phyloP scores from a whole-genome alignment of 2,329 filamentous ascomycete genomes.

The Penicillium corylophilum region DNA sequence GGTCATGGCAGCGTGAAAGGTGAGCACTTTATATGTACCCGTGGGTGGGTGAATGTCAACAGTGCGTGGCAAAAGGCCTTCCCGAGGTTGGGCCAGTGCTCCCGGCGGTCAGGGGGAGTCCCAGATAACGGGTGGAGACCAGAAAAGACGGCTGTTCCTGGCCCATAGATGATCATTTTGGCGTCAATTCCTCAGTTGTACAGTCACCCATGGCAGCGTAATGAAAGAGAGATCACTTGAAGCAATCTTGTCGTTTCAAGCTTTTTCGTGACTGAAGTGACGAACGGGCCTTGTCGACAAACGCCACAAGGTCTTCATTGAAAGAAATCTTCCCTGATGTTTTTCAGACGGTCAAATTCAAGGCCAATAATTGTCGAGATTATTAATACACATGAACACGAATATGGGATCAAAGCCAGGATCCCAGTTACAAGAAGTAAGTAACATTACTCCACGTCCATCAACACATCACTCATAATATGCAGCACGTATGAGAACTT shows the following conservation, averaged over 20 bases:
- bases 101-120: too few relatives aligned
- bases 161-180: too few relatives aligned
- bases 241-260: not conserved
- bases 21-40: not conserved
- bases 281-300: constrained; percentile 1
- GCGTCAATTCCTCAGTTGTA: not conserved
- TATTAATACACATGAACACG: not conserved
- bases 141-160: too few relatives aligned
- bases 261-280: not conserved
- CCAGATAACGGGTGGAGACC: too few relatives aligned
- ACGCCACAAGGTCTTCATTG: constrained; percentile 1
- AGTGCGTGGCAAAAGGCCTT: constrained; percentile 1
- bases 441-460: constrained; percentile 34
- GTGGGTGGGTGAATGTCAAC: not conserved
- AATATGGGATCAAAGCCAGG: not conserved
- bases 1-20: not conserved
- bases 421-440: not conserved
- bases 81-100: too few relatives aligned
- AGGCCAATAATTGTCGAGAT: not conserved
- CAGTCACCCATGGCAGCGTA: constrained; percentile 1
- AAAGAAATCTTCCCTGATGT: not conserved
- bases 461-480: constrained; percentile 54
- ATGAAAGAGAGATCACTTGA: not conserved
- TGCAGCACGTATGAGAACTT: constrained; percentile 54
- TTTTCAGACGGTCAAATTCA: constrained; percentile 1